Base-by-base conservation (phyloP, 192 early-diverging fungal genomes). In the Neocallimastix lanati region DNA sequence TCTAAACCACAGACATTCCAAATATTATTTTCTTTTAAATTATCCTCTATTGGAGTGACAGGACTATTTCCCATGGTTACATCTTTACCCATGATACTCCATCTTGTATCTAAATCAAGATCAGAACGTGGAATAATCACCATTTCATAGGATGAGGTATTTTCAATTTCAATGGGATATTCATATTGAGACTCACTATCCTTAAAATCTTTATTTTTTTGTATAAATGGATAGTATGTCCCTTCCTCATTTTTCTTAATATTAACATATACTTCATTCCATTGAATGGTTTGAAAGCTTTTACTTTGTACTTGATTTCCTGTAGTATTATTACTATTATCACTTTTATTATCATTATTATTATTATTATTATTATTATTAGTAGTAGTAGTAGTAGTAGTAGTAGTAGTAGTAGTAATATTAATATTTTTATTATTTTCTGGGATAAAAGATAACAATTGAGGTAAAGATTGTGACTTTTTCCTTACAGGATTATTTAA, bases 1-100 rank as follows among this genome's bases (percentile, higher is more conserved):
- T 80, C 80, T 27, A 82, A 81, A n/a, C 90, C 90, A 78, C 84
- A 83, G 1, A 79, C 21, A 50, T 50, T 50, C 40, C 40, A 50
- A n/a, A n/a, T n/a, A n/a, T n/a, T n/a, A n/a, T n/a, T n/a, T n/a
- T n/a, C n/a, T n/a, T n/a, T n/a, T n/a, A n/a, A n/a, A n/a, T n/a
- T n/a, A n/a, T n/a, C n/a, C n/a, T n/a, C n/a, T n/a, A n/a, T n/a
- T n/a, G n/a, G n/a, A n/a, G n/a, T n/a, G n/a, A n/a, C n/a, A n/a
- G n/a, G n/a, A n/a, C n/a, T n/a, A n/a, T n/a, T n/a, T n/a, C n/a
- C n/a, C n/a, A n/a, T n/a, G n/a, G n/a, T n/a, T n/a, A n/a, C n/a
- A n/a, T n/a, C n/a, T n/a, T n/a, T n/a, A n/a, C n/a, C n/a, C n/a
- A n/a, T n/a, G n/a, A n/a, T n/a, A n/a, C n/a, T n/a, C n/a, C n/a